A percentile compares a stretch with the other conserved stretches of the same genome.
phyloP scores from a whole-genome alignment of 441 rosid genomes.

The Biscutella laevigata region DNA sequence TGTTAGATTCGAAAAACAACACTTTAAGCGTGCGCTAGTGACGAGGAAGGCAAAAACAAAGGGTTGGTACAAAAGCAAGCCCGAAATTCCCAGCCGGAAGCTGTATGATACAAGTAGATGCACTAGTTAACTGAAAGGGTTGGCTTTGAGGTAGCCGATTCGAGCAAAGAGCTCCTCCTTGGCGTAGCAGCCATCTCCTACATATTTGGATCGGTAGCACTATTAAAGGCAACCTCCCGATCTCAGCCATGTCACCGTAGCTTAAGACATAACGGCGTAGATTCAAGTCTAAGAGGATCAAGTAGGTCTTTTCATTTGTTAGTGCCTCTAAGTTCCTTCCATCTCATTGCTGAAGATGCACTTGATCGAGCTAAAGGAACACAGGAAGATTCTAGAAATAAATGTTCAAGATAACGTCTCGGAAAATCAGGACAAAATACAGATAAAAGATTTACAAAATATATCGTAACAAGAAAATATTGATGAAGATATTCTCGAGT shows the following conservation, averaged over 20 bases:
- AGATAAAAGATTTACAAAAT: too few relatives aligned
- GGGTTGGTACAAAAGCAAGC: conserved; percentile 11
- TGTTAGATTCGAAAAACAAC: too few relatives aligned
- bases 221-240: conserved; percentile 27
- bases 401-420: too few relatives aligned
- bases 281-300: conserved; percentile 34
- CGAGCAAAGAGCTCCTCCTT: conserved; percentile 27
- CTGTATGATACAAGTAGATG: background rate
- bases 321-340: conserved; percentile 39
- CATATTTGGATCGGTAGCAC: conserved; percentile 17
- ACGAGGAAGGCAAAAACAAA: too few relatives aligned
- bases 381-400: too few relatives aligned
- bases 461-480: too few relatives aligned
- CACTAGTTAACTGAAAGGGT: conserved; percentile 25
- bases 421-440: too few relatives aligned
- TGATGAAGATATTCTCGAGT: too few relatives aligned
- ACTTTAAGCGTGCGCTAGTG: too few relatives aligned
- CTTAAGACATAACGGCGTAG: conserved; percentile 35
- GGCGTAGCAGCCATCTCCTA: conserved; percentile 25
- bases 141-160: conserved; percentile 24
- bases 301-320: conserved; percentile 32
- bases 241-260: conserved; percentile 34
- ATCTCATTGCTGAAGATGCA: conserved; percentile 12
- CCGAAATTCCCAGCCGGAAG: background rate
- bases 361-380: too few relatives aligned